Base-by-base conservation (phyloP, 106 monocot species). In the Chionographis japonica region DNA sequence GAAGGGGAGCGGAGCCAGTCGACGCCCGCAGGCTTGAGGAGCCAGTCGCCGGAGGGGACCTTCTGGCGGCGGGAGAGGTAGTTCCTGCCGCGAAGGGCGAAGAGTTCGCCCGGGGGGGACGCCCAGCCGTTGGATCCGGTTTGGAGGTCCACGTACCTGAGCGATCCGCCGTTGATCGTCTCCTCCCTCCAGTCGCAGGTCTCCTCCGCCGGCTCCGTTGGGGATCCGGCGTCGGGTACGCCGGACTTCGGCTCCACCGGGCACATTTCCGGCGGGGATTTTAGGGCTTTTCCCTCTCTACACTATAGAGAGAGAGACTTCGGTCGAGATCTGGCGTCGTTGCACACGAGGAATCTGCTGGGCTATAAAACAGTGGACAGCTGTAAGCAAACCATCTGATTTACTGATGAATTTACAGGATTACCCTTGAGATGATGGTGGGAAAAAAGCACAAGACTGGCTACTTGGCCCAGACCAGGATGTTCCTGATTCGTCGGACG, bases 81-180 rank as follows among this genome's bases (percentile, higher is more conserved):
- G 63, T 71, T 17, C 20, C 18, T 20, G 43, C 56, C 51, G 27
- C 78, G 72, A 52, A 82, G 76, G 61, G 12, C 38, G 77, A 90
- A 86, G 56, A 86, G 77, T 53, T 85, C 80, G 52, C 83, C 82
- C 6, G 89, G 89, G 2, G 89, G 89, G 58, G 89, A 90, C 0
- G 89, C 79, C 89, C 89, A 90, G 72, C 89, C 89, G 69, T 90
- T 90, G 74, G 80, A 71, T 68, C 89, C 89, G 2, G 50, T 59
- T 58, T 80, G 39, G 40, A 90, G 82, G 72, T 90, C 83, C 20
- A 90, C 89, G 55, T 65, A 80, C 61, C 75, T 67, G 56, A 90
- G 65, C 42, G 85, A 80, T 40, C 83, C 80, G 36, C 80, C 85
- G 57, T 71, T 50, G 51, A 90, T 69, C 2, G 74, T 71, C 51